Evolutionary conservation across 73 alveolate genomes (phyloP).

Genomic region (Effrenium voratum): DNA sequence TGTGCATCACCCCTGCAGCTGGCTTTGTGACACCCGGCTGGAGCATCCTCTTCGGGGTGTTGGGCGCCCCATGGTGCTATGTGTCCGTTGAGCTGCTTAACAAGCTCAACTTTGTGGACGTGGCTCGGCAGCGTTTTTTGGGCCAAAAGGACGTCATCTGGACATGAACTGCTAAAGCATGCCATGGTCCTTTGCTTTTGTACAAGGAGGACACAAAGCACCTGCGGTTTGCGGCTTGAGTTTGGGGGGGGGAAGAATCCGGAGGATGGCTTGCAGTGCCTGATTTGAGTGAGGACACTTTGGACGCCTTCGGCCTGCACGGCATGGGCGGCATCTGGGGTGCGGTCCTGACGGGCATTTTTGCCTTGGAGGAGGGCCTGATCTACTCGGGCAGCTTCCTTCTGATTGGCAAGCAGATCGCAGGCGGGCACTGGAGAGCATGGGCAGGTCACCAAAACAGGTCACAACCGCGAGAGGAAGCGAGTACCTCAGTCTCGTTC

Average conservation of each 20-base stretch:
- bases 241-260: too few relatives aligned
- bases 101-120: constrained; percentile 44
- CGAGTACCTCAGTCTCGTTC: too few relatives aligned
- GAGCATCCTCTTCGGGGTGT: constrained; percentile 57
- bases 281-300: too few relatives aligned
- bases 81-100: constrained; percentile 24
- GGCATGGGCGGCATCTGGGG: constrained; percentile 49
- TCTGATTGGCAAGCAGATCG: constrained; percentile 60
- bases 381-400: constrained; percentile 40
- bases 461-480: too few relatives aligned
- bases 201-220: too few relatives aligned
- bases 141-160: too few relatives aligned
- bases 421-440: constrained; percentile 34
- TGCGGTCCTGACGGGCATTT: constrained; percentile 49
- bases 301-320: constrained; percentile 63
- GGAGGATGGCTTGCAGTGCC: too few relatives aligned
- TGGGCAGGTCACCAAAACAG: too few relatives aligned
- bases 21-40: constrained; percentile 87
- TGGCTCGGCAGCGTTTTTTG: background rate
- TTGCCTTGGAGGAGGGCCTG: constrained; percentile 50
- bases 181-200: too few relatives aligned
- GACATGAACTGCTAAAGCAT: too few relatives aligned
- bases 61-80: constrained; percentile 25
- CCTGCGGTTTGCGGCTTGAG: too few relatives aligned
- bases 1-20: constrained; percentile 62